phyloP scores from a whole-genome alignment of 2,329 filamentous ascomycete genomes.

The Pseudogymnoascus verrucosus region DNA sequence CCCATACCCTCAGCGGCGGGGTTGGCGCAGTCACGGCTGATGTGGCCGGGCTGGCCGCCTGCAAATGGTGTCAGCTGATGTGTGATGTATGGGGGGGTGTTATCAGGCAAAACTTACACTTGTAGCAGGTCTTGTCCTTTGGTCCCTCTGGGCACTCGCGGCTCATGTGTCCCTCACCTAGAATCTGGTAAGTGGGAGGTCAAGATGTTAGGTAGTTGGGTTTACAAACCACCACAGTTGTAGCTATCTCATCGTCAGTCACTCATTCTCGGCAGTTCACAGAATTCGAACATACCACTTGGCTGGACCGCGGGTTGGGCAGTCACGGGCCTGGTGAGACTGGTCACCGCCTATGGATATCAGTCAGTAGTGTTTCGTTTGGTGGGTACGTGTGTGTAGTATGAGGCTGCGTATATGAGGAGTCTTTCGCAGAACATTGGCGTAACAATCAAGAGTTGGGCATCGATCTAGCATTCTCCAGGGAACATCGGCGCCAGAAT shows the following conservation, averaged over 20 bases:
- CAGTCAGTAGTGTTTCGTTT: not conserved
- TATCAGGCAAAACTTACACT: conserved; percentile 37
- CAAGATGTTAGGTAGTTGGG: conserved; percentile 17
- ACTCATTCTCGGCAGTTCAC: conserved; percentile 7
- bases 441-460: not conserved
- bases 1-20: conserved; percentile 26
- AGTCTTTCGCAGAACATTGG: not conserved
- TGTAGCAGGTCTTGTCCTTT: conserved; percentile 79
- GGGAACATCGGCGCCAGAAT: not conserved
- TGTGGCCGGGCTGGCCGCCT: conserved; percentile 70
- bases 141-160: conserved; percentile 84
- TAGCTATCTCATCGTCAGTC: conserved; percentile 46
- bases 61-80: not conserved
- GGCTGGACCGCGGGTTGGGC: conserved; percentile 73
- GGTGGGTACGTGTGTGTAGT: not conserved
- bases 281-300: conserved; percentile 57
- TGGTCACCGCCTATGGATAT: conserved; percentile 55
- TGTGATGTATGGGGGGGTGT: not conserved
- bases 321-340: conserved; percentile 76
- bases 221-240: conserved; percentile 65
- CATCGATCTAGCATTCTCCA: not conserved
- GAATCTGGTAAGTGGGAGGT: conserved; percentile 23
- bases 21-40: conserved; percentile 63
- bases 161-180: conserved; percentile 69
- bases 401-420: not conserved